Evolutionary conservation across 257 asterid species (phyloP), one percentile per base, ranked within the genome.

Genomic region (Echium plantagineum): DNA sequence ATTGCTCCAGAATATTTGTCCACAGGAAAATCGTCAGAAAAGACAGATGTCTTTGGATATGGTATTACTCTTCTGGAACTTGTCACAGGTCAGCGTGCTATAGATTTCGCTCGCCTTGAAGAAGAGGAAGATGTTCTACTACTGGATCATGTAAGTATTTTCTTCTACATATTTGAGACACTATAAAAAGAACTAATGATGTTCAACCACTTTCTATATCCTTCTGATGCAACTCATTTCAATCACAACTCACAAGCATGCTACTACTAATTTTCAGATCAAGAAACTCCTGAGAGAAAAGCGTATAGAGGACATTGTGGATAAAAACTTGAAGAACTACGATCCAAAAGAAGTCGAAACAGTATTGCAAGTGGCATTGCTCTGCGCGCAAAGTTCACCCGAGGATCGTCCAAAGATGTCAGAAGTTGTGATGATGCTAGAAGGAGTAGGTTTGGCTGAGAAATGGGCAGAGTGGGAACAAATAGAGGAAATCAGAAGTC

Each of bases 401-500:
- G 96, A 87, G 60, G 94, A 85, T 20, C 95, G 96, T 20, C 97
- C 97, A 0, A 80, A 51, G 21, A 90, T 90, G 95, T 76, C 83
- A 3, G 66, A 87, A 61, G 95, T 90, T 1, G 94, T 81, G 32
- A 72, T 69, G 66, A 85, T 90, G 97, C 77, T 90, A 64, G 73
- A 77, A 58, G 94, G 97, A 1, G 82, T 75, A 16, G 97, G 96
- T 2, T 69, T 90, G 79, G 83, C 90, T 0, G 89, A 82, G 78
- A 80, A 78, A 71, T 90, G 97, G 97, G 90, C 95, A 3, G 95
- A 87, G 63, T 90, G 97, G 97, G 94, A 90, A 71, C 90, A 85
- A 62, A 75, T 80, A 35, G 96, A 90, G 51, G 75, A 85, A 64
- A 68, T 75, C 4, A 71, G 83, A 61, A 63, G 61, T 68, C 89